phyloP scores from a whole-genome alignment of 208 protist species.

The Angomonas deanei region DNA sequence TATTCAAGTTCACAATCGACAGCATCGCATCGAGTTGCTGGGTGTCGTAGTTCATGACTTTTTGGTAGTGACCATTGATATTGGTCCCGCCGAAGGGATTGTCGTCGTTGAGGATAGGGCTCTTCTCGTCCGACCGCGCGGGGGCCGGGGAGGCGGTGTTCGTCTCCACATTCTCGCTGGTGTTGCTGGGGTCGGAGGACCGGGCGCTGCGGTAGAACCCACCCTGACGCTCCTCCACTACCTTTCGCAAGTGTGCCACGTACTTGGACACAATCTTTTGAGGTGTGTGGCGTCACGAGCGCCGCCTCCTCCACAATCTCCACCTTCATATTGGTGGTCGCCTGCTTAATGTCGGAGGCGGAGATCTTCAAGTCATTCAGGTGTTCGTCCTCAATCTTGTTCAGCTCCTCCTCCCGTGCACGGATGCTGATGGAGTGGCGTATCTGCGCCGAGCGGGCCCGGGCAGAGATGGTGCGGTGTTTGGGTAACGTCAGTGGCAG shows the following conservation, averaged over 20 bases:
- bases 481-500: neutral
- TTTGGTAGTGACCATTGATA: too few species aligned
- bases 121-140: neutral
- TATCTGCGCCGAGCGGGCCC: neutral
- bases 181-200: neutral
- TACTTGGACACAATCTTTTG: neutral
- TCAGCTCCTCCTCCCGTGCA: neutral
- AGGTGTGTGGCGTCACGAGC: neutral
- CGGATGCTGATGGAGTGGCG: neutral
- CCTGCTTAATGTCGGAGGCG: neutral
- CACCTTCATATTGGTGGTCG: neutral
- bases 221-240: neutral
- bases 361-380: neutral
- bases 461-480: neutral
- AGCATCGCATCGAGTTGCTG: slow-evolving; percentile 45
- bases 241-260: neutral
- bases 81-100: neutral
- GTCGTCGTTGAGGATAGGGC: too few species aligned
- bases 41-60: neutral
- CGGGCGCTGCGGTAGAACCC: neutral
- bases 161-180: neutral
- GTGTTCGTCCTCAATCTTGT: neutral
- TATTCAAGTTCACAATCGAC: slow-evolving; percentile 54
- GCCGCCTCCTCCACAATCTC: neutral
- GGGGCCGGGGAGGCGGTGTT: neutral